Base-by-base conservation (phyloP, 1,284 basidiomycete genomes). In the Heliocybe sulcata region DNA sequence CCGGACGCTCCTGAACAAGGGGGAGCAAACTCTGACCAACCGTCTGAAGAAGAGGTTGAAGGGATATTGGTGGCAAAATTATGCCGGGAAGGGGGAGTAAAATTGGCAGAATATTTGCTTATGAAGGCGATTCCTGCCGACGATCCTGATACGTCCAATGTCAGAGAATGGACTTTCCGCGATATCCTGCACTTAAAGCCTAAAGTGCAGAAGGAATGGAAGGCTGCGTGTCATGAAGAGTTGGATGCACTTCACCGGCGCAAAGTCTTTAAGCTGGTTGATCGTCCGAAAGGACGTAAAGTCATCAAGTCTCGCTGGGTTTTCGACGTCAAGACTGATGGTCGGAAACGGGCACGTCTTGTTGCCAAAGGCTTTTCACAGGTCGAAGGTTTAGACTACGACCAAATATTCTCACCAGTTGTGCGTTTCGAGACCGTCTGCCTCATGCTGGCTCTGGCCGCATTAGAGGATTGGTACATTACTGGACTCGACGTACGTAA, bases 281-380 rank as follows among this genome's bases (percentile, higher is more conserved):
- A 60, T 20, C 54, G 57, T 10, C 65, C 64, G 20, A 25, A 47
- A 35, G 61, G 45, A 31, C 35, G 57, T 27, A n/a, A 31, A 42
- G 23, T 22, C 45, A 48, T 48, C 10, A 22, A 48, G 10, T n/a
- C 16, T 22, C 20, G 45, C 10, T 48, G 45, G 45, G 45, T 48
- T 10, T 22, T 11, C 23, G 45, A 48, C 45, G 23, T 48, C 45
- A 48, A 48, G 20, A 11, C 10, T 10, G 45, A 48, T 48, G 45
- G 45, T 38, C 19, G 35, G 35, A 12, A 38, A 12, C 77, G 77
- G 59, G 73, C 70, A 0, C 56, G 71, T 0, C 65, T 77, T 0
- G 73, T 76, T 1, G 74, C 72, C 0, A 64, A 68, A 22, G 76
- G 75, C 2, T 77, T 73, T 62, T 61, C 61, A 0, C 76, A 78